A percentile compares a stretch with the other conserved stretches of the same genome.
Evolutionary conservation across 768 basidiomycete genomes (phyloP).

Genomic region (Suillus clintonianus): DNA sequence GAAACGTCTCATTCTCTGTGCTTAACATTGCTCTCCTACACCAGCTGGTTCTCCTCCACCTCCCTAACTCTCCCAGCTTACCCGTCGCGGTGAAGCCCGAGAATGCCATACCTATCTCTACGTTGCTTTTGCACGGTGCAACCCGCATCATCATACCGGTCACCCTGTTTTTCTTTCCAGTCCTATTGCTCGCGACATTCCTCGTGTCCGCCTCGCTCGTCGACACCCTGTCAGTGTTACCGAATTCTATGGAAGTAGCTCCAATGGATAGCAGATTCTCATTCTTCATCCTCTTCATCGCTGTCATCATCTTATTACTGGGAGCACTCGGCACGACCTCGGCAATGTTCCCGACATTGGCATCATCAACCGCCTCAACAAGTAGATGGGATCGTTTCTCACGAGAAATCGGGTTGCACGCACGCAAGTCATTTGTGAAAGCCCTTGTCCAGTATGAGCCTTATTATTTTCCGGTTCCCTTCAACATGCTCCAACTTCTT

Average conservation of each 20-base stretch:
- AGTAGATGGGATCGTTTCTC: conserved; percentile 54
- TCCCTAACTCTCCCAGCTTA: conserved; percentile 46
- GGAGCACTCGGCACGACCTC: conserved; percentile 33
- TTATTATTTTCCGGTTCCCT: conserved; percentile 51
- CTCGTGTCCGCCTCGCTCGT: conserved; percentile 51
- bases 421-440: conserved; percentile 43
- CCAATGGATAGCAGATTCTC: conserved; percentile 51
- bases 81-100: conserved; percentile 43
- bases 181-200: conserved; percentile 42
- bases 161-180: conserved; percentile 50
- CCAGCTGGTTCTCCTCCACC: conserved; percentile 48
- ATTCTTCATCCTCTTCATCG: conserved; percentile 39
- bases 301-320: conserved; percentile 37
- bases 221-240: conserved; percentile 28
- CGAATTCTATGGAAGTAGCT: conserved; percentile 24
- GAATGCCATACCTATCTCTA: conserved; percentile 45
- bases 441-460: conserved; percentile 38
- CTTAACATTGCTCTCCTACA: conserved; percentile 40
- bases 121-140: conserved; percentile 42
- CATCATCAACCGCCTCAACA: conserved; percentile 1
- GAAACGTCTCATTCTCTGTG: conserved; percentile 40
- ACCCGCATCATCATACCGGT: conserved; percentile 40
- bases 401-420: conserved; percentile 39
- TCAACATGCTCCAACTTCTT: conserved; percentile 43
- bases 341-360: conserved; percentile 21